A percentile compares a stretch with the other conserved stretches of the same genome.
phyloP scores from a whole-genome alignment of 805 yeast genomes.

The Wickerhamiella nectarea region DNA sequence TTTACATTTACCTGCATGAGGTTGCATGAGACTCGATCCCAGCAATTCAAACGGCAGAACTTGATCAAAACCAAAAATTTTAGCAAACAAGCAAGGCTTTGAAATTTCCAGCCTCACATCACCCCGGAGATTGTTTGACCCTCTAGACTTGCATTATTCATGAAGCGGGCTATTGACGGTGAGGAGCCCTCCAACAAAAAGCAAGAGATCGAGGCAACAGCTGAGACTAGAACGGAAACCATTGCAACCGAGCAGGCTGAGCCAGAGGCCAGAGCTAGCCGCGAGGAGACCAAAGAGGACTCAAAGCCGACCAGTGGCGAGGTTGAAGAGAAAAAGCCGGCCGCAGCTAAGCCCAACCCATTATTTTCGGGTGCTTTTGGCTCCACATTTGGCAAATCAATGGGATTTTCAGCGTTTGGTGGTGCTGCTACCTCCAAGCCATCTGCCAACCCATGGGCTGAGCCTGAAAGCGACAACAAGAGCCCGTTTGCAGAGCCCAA shows the following conservation, averaged over 20 bases:
- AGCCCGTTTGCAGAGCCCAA: neutral
- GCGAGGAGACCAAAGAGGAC: neutral
- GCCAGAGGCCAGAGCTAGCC: neutral
- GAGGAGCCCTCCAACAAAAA: neutral
- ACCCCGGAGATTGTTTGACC: too few species aligned
- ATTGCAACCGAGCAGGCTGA: neutral
- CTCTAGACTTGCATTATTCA: neutral
- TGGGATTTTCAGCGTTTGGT: neutral
- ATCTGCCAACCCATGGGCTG: neutral
- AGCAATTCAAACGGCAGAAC: too few species aligned
- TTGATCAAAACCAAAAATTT: too few species aligned
- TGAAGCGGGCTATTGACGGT: neutral
- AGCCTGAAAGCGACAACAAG: neutral
- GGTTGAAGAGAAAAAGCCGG: neutral
- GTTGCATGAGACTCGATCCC: neutral
- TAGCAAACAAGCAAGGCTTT: too few species aligned
- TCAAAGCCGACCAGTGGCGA: neutral
- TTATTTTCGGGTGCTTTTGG: constrained; percentile 9
- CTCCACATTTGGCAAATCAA: constrained; percentile 9
- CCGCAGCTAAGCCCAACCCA: neutral
- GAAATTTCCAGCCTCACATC: too few species aligned
- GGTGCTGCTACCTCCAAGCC: neutral
- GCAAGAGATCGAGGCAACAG: neutral
- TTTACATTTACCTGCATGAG: neutral
- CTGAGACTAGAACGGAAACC: neutral